Conservation (phyloP, 352 stramenopile genomes). For the Globisporangium megalacanthum region DNA sequence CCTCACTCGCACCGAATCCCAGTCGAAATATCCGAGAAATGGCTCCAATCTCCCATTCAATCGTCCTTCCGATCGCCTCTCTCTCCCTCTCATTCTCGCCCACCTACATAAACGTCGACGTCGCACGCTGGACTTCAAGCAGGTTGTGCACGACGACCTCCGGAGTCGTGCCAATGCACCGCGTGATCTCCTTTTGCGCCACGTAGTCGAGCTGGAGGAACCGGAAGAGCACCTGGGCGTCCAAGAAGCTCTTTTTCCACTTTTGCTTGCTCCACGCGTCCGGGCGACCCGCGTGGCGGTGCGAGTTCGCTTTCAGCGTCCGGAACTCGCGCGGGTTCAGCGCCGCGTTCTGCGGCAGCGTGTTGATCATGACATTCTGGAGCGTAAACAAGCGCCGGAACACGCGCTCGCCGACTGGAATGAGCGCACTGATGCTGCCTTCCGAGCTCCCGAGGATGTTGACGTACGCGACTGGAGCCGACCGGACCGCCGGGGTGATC, state of each 20-base stretch:
- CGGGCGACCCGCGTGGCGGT: conserved; percentile 47
- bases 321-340: conserved; percentile 86
- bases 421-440: conserved; percentile 63
- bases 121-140: conserved; percentile 76
- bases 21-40: too few relatives aligned
- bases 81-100: too few relatives aligned
- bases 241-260: conserved; percentile 87
- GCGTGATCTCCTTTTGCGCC: conserved; percentile 82
- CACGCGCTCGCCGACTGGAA: conserved; percentile 71
- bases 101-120: conserved; percentile 59
- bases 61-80: too few relatives aligned
- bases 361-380: conserved; percentile 89
- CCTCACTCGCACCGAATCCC: too few relatives aligned
- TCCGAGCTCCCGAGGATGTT: conserved; percentile 80
- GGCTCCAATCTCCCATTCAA: too few relatives aligned
- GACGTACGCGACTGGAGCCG: conserved; percentile 39
- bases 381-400: conserved; percentile 86
- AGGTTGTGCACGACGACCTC: conserved; percentile 87
- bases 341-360: conserved; percentile 77
- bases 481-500: conserved; percentile 22
- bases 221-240: conserved; percentile 71
- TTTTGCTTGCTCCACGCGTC: conserved; percentile 87
- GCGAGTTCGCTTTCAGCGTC: conserved; percentile 61
- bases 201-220: conserved; percentile 85
- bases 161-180: conserved; percentile 84